These are phyloP conservation scores for Ajuga chamaepitys DNA, from an alignment of 257 asterid genomes.

Conservation along the genomic window DNA sequence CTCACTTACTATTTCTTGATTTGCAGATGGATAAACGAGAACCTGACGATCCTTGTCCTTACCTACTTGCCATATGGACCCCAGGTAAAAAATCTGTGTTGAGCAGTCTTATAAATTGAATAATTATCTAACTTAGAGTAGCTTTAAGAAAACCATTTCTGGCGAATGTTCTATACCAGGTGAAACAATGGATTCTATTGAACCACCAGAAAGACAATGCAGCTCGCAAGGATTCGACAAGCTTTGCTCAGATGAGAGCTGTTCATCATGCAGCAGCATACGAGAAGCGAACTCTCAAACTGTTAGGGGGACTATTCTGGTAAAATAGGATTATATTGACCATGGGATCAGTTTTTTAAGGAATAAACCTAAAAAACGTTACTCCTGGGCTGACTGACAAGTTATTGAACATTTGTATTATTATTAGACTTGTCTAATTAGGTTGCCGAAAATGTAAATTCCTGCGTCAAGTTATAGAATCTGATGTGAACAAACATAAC, in stretches of 20 bases:
- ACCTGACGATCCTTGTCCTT: constrained; percentile 92
- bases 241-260: constrained; percentile 49
- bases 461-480: too few relatives aligned
- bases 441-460: constrained; percentile 11
- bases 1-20: constrained; percentile 9
- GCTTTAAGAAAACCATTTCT: too few relatives aligned
- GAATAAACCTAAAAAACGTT: too few relatives aligned
- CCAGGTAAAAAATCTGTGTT: too few relatives aligned
- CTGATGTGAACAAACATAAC: too few relatives aligned
- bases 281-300: constrained; percentile 67
- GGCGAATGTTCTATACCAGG: constrained; percentile 38
- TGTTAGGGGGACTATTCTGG: constrained; percentile 96
- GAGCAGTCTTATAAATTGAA: background rate
- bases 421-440: too few relatives aligned
- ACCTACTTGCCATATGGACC: constrained; percentile 96
- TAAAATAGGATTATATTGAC: constrained; percentile 23
- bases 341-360: too few relatives aligned
- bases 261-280: constrained; percentile 56
- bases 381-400: too few relatives aligned
- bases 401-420: too few relatives aligned
- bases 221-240: constrained; percentile 39
- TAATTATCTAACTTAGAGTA: too few relatives aligned
- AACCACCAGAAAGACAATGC: constrained; percentile 65
- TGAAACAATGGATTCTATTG: constrained; percentile 69
- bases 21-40: constrained; percentile 85